phyloP scores from a whole-genome alignment of 2,329 filamentous ascomycete genomes.

The Aspergillus sp. region DNA sequence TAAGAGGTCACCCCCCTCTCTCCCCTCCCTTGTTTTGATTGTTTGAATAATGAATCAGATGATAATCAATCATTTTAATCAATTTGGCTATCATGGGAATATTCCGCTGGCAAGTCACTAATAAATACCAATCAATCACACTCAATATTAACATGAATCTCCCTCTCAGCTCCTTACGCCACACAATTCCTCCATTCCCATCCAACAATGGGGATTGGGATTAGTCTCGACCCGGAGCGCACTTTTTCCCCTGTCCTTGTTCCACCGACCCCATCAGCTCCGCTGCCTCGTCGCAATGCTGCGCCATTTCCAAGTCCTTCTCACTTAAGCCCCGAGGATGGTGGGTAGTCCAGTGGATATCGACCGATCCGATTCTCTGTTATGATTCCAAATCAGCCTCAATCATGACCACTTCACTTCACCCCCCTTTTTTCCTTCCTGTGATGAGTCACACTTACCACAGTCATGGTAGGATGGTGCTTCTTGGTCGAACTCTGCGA shows the following conservation, averaged over 20 bases:
- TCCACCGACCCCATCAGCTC: slow-evolving; percentile 36
- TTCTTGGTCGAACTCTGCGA: slow-evolving; percentile 40
- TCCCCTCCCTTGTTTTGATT: not conserved
- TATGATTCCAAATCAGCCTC: slow-evolving; percentile 11
- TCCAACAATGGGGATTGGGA: not conserved
- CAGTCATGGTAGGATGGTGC: slow-evolving; percentile 43
- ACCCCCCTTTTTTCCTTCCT: not conserved
- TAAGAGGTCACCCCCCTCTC: not conserved
- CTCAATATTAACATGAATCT: not conserved
- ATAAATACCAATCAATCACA: not conserved
- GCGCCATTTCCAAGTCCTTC: slow-evolving; percentile 41
- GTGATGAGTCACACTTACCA: slow-evolving; percentile 30
- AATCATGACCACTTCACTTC: not conserved
- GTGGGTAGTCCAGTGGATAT: slow-evolving; percentile 46
- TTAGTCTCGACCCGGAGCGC: slow-evolving; percentile 18
- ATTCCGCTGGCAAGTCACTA: not conserved
- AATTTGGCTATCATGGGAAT: not conserved
- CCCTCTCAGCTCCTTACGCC: not conserved
- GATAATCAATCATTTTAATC: too few species aligned
- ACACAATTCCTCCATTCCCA: not conserved
- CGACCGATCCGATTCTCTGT: slow-evolving; percentile 39
- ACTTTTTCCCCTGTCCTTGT: slow-evolving; percentile 33
- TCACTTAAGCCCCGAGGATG: slow-evolving; percentile 39
- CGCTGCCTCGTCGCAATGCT: slow-evolving; percentile 40
- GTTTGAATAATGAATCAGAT: too few species aligned